These are phyloP conservation scores for Daldinia caldariorum DNA, from an alignment of 495 filamentous ascomycete genomes.

Conservation along the genomic window DNA sequence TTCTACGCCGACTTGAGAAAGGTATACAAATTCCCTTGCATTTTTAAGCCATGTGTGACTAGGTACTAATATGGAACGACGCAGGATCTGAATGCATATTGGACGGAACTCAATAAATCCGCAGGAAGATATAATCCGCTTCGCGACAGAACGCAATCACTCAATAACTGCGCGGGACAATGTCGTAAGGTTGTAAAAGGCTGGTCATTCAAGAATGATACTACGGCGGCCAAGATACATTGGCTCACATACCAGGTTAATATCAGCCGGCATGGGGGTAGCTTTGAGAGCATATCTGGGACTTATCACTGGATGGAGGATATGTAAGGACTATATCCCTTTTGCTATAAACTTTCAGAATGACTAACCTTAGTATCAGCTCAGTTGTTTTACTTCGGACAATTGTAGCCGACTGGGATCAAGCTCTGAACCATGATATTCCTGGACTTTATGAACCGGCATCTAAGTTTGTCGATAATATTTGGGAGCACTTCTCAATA, in stretches of 20 bases:
- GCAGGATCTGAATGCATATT: background rate
- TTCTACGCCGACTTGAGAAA: background rate
- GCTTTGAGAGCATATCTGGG: background rate
- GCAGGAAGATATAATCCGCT: background rate
- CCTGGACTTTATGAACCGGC: background rate
- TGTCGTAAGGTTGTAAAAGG: background rate
- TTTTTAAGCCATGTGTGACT: background rate
- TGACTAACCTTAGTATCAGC: background rate
- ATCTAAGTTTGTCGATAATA: background rate
- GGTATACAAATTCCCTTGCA: background rate
- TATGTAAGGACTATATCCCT: background rate
- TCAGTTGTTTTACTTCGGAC: background rate
- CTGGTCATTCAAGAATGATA: conserved; percentile 1
- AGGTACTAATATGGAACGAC: background rate
- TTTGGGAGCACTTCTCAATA: background rate
- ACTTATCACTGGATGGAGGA: background rate
- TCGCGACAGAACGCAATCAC: background rate
- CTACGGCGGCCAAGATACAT: background rate
- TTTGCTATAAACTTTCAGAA: background rate
- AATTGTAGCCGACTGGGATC: background rate
- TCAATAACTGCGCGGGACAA: background rate
- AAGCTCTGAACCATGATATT: conserved; percentile 1
- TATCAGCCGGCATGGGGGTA: background rate
- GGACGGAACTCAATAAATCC: background rate
- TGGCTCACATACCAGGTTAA: background rate